These are phyloP conservation scores for Fremontodendron californicum DNA, from an alignment of 345 rosid species.

Conservation along the genomic window DNA sequence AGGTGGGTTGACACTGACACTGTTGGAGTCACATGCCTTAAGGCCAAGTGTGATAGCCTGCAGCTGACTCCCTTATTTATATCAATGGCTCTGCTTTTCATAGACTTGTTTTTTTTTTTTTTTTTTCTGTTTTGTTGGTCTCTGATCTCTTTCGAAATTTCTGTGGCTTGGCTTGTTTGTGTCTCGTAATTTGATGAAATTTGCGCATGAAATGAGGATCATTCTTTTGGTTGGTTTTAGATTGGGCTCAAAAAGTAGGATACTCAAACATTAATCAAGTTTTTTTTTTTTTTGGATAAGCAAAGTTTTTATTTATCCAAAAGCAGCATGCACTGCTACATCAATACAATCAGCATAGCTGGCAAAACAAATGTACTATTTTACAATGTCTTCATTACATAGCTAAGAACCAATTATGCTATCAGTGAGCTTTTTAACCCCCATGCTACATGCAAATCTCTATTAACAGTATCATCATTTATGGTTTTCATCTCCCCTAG, in stretches of 20 bases:
- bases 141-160: neutral
- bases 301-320: too few relatives aligned
- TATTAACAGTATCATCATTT: too few relatives aligned
- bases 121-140: neutral
- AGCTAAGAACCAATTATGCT: too few relatives aligned
- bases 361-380: too few relatives aligned
- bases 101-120: too few relatives aligned
- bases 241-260: neutral
- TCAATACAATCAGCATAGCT: too few relatives aligned
- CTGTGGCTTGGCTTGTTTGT: neutral
- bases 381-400: too few relatives aligned
- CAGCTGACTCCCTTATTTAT: neutral
- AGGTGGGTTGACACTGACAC: neutral
- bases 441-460: too few relatives aligned
- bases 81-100: slow-evolving; percentile 25
- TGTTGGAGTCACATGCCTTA: neutral
- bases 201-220: neutral
- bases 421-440: too few relatives aligned
- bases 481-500: too few relatives aligned
- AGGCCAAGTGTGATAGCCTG: neutral
- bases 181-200: neutral
- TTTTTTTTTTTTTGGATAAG: too few relatives aligned
- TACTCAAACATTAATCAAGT: neutral
- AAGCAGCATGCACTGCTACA: too few relatives aligned
- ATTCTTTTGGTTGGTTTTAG: neutral